Base-by-base conservation (phyloP, 352 stramenopile species). In the Nannochloropsis limnetica region DNA sequence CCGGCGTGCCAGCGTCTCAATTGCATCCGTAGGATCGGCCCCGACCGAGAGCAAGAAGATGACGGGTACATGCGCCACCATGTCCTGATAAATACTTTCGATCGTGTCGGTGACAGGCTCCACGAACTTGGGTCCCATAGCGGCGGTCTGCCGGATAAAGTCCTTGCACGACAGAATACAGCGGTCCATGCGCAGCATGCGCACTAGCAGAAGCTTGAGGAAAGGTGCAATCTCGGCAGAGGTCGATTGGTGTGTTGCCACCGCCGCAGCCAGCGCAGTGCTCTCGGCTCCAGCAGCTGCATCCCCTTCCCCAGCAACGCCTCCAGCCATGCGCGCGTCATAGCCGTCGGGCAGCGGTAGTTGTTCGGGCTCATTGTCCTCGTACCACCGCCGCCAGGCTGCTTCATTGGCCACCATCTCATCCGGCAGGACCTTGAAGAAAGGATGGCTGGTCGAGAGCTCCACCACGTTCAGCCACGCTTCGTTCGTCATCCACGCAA, bases 21-120 rank as follows among this genome's bases (percentile, higher is more conserved):
- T 98, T 68, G 91, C 95, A 84, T 99, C 95, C 0, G 96, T 99
- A 32, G 96, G 96, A 87, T 99, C 96, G 23, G 95, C 94, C 22
- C 96, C 96, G 80, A 97, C 93, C 37, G 94, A 98, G 0, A 99
- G 88, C 28, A 99, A 89, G 88, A 99, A 98, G 80, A 99, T 98
- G 29, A 98, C 95, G 15, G 95, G 96, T 31, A 96, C 97, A 81
- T 96, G 90, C 0, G 93, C 91, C 74, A 92, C 90, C 95, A 98
- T 98, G 82, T 97, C 94, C 82, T 92, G 91, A 82, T 97, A 98
- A 83, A 98, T 97, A 84, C 91, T 97, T 86, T 98, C 95, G 81
- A 98, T 98, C 79, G 95, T 99, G 86, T 99, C 96, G 0, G 95
- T 98, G n/a, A 98, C 94, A 11, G 96, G 95, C 83, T 99, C 95